Percentiles rank a stretch among this genome's conserved stretches.
These are phyloP conservation scores for Insectozyma bohioensis DNA, from an alignment of 1,139 yeast species.

Conservation along the genomic window DNA sequence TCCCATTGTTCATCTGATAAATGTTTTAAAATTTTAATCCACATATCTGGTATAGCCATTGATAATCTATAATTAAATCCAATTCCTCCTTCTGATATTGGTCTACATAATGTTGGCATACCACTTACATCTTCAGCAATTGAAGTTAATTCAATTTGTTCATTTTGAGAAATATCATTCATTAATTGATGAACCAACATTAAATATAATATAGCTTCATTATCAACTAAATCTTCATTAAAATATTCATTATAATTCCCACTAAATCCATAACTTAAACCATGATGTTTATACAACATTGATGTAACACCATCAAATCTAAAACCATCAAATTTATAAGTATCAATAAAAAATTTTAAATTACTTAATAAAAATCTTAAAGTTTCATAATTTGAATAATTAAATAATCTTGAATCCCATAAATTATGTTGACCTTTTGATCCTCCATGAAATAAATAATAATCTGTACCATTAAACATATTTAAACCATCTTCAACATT, in stretches of 20 bases:
- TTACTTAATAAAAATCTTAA: slow-evolving; percentile 85
- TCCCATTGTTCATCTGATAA: slow-evolving; percentile 89
- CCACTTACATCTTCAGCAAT: slow-evolving; percentile 98
- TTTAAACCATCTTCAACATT: slow-evolving; percentile 93
- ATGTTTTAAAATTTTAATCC: slow-evolving; percentile 92
- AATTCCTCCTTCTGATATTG: slow-evolving; percentile 74
- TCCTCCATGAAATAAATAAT: slow-evolving; percentile 91
- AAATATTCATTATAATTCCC: slow-evolving; percentile 94
- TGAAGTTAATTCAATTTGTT: slow-evolving; percentile 58
- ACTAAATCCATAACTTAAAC: slow-evolving; percentile 83
- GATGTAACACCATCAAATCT: slow-evolving; percentile 96
- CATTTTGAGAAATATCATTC: slow-evolving; percentile 44
- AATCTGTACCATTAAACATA: slow-evolving; percentile 92
- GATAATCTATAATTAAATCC: slow-evolving; percentile 93
- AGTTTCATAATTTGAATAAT: slow-evolving; percentile 89
- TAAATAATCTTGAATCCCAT: slow-evolving; percentile 94
- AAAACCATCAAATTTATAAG: slow-evolving; percentile 88
- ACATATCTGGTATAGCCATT: slow-evolving; percentile 99
- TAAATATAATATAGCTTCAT: slow-evolving; percentile 81
- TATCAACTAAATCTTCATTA: slow-evolving; percentile 74
- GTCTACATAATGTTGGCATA: slow-evolving; percentile 89
- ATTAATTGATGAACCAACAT: slow-evolving; percentile 85
- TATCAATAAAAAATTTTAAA: slow-evolving; percentile 79
- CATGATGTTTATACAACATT: slow-evolving; percentile 91
- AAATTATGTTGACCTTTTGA: slow-evolving; percentile 81